phyloP scores from a whole-genome alignment of 768 basidiomycete genomes.

The Cystofilobasidium ferigula region DNA sequence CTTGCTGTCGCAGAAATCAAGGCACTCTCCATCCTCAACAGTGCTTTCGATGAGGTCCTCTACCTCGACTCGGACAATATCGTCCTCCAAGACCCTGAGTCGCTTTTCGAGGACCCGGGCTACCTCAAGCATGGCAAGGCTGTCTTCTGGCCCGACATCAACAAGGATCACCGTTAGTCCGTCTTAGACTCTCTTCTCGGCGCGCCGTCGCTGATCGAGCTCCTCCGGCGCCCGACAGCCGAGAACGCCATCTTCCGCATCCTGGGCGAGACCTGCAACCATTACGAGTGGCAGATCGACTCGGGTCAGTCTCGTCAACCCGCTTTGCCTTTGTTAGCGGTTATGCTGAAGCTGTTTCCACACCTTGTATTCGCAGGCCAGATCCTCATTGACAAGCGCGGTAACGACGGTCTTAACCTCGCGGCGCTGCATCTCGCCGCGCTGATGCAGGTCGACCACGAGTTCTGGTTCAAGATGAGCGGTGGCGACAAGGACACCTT shows the following conservation, averaged over 20 bases:
- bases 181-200: too few relatives aligned
- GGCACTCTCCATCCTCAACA: conserved; percentile 37
- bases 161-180: conserved; percentile 33
- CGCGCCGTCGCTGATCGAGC: neutral
- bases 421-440: conserved; percentile 40
- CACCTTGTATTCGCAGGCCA: conserved; percentile 31
- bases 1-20: conserved; percentile 34
- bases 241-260: conserved; percentile 43
- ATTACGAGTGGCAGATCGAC: conserved; percentile 40
- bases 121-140: conserved; percentile 35
- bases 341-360: neutral
- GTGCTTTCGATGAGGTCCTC: conserved; percentile 39
- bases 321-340: neutral
- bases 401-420: conserved; percentile 40
- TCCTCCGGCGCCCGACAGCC: conserved; percentile 26
- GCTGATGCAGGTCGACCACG: conserved; percentile 36
- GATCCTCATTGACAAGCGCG: conserved; percentile 42
- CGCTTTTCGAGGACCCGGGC: conserved; percentile 38
- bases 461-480: conserved; percentile 37
- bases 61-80: conserved; percentile 43
- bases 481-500: conserved; percentile 41
- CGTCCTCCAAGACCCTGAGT: conserved; percentile 38
- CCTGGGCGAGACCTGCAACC: conserved; percentile 36
- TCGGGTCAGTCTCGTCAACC: conserved; percentile 28
- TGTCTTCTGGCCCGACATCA: conserved; percentile 44